These are phyloP conservation scores for Catunica adiposa DNA, from an alignment of 2,329 filamentous ascomycete species.

Conservation along the genomic window DNA sequence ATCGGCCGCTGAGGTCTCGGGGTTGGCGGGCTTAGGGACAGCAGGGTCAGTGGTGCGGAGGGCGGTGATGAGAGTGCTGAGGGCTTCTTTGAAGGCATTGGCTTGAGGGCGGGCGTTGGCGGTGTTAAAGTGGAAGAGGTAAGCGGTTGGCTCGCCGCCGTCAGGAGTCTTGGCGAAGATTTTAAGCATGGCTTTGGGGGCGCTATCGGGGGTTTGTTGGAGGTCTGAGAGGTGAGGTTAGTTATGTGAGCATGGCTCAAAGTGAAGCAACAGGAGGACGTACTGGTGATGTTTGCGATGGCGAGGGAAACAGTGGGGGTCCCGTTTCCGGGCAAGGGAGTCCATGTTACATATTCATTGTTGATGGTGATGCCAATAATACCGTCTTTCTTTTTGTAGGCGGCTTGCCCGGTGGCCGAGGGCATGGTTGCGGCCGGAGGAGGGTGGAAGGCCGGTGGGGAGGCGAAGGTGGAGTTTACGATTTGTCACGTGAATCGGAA, in stretches of 20 bases:
- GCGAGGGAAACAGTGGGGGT: slow-evolving; percentile 51
- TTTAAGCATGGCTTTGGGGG: slow-evolving; percentile 83
- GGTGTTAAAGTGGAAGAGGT: slow-evolving; percentile 83
- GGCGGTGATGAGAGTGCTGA: slow-evolving; percentile 62
- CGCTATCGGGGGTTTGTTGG: slow-evolving; percentile 82
- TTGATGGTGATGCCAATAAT: slow-evolving; percentile 59
- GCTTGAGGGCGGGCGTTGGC: slow-evolving; percentile 65
- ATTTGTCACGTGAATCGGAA: no score
- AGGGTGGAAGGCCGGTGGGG: no score
- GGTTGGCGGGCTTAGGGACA: slow-evolving; percentile 31
- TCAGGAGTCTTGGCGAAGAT: slow-evolving; percentile 58
- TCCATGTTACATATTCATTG: slow-evolving; percentile 64
- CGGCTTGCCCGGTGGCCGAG: slow-evolving; percentile 46
- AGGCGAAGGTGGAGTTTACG: no score
- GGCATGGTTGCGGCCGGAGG: slow-evolving; percentile 35
- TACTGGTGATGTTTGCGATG: slow-evolving; percentile 69
- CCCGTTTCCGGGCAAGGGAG: slow-evolving; percentile 46
- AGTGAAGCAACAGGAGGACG: slow-evolving; percentile 22
- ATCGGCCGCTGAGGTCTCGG: slow-evolving; percentile 17
- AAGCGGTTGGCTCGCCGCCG: slow-evolving; percentile 45
- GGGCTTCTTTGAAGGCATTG: slow-evolving; percentile 63
- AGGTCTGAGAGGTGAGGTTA: slow-evolving; percentile 42
- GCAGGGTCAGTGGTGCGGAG: slow-evolving; percentile 40
- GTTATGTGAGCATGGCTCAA: neutral
- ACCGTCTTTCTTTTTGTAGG: slow-evolving; percentile 96